Conservation (phyloP, 2,329 filamentous ascomycete species). For the Truncatella angustata region DNA sequence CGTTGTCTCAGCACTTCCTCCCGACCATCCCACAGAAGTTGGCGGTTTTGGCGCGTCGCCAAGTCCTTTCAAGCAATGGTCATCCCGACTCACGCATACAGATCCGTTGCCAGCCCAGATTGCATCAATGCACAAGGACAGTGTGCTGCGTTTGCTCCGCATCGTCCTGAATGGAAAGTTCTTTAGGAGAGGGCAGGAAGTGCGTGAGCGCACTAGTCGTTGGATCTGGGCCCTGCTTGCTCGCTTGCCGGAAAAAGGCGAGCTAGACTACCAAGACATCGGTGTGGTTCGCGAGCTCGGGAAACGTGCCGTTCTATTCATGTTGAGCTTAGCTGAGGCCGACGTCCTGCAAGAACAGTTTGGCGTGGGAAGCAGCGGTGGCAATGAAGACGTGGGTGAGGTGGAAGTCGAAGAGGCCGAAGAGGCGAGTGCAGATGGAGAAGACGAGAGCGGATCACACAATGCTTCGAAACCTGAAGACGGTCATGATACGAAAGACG, state of each 20-base stretch:
- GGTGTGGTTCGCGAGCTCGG: constrained; percentile 76
- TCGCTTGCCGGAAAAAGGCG: constrained; percentile 69
- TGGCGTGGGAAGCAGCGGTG: constrained; percentile 30
- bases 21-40: constrained; percentile 54
- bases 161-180: constrained; percentile 65
- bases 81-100: constrained; percentile 45
- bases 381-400: constrained; percentile 29
- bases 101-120: constrained; percentile 60
- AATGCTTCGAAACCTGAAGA: too few species aligned
- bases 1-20: constrained; percentile 51
- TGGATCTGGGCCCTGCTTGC: constrained; percentile 88
- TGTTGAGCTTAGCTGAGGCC: constrained; percentile 53
- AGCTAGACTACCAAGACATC: constrained; percentile 73
- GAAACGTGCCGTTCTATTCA: constrained; percentile 67
- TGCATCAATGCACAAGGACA: constrained; percentile 64
- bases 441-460: too few species aligned
- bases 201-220: constrained; percentile 66
- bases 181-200: constrained; percentile 55
- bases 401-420: constrained; percentile 44
- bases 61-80: constrained; percentile 51
- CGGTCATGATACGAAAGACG: neutral
- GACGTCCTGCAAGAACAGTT: constrained; percentile 43
- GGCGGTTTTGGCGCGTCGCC: constrained; percentile 51
- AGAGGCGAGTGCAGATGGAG: constrained; percentile 36
- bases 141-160: constrained; percentile 64